Conservation (phyloP, 1,284 basidiomycete genomes). For the Waitea zeae region DNA sequence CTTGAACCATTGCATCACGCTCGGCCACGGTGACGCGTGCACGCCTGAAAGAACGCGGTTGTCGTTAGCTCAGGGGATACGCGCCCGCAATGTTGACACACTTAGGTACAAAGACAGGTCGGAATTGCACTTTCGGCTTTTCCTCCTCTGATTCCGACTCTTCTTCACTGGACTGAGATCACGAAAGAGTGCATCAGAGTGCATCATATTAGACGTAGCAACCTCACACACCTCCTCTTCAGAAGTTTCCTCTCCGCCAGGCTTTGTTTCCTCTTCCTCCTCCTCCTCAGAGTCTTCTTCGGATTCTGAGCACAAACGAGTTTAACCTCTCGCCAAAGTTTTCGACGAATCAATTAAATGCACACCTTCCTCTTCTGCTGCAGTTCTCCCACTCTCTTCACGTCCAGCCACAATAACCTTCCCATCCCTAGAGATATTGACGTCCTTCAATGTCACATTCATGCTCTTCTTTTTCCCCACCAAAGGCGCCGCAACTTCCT, state of each 20-base stretch:
- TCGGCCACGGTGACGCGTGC: constrained; percentile 51
- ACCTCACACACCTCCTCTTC: constrained; percentile 20
- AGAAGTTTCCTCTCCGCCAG: not conserved
- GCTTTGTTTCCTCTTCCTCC: constrained; percentile 20
- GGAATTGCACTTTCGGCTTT: constrained; percentile 44
- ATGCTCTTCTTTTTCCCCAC: constrained; percentile 28
- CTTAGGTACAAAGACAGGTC: constrained; percentile 88
- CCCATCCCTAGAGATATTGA: constrained; percentile 60
- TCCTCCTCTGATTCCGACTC: constrained; percentile 55
- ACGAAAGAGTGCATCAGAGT: constrained; percentile 7
- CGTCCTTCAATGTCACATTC: constrained; percentile 56
- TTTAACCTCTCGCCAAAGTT: not conserved
- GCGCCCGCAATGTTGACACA: constrained; percentile 18
- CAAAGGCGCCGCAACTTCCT: constrained; percentile 15
- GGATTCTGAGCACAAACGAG: not conserved
- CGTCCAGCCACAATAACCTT: constrained; percentile 61
- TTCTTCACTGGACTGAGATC: constrained; percentile 54
- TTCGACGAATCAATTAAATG: constrained; percentile 2
- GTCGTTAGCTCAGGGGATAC: not conserved
- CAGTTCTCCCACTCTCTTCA: constrained; percentile 55
- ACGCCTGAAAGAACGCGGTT: constrained; percentile 27
- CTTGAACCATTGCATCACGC: constrained; percentile 42
- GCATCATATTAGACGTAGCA: constrained; percentile 6
- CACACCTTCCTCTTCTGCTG: constrained; percentile 26
- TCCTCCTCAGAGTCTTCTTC: constrained; percentile 16